Evolutionary conservation across 2,329 filamentous ascomycete species (phyloP), one percentile per base, ranked within the genome.

Genomic region (Sporothrix dimorphospora): DNA sequence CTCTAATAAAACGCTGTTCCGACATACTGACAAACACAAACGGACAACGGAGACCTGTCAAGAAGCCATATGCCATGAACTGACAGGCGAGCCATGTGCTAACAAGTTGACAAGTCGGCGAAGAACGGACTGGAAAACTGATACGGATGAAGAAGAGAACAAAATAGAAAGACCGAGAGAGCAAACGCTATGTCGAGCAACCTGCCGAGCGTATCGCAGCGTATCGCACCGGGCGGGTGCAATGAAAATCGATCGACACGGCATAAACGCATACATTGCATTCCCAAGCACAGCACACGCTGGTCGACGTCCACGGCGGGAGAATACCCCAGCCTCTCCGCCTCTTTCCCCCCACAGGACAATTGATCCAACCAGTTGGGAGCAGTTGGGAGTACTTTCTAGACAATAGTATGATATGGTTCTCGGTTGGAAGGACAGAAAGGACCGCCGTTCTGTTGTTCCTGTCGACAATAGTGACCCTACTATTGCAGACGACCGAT

Each of bases 301-400:
- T 65, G 38, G 59, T 65, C 59, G 21, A 65, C 12, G n/a, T 65
- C 59, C 59, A 34, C n/a, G n/a, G 57, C 57, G 59, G 59, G 24
- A 65, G n/a, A 45, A 27, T 30, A 38, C 30, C 38, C 12, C 59
- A 24, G n/a, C 57, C 34, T 63, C 38, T 27, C 38, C 12, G 38
- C 59, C 59, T 45, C 38, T 63, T 5, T 9, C 12, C 59, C 57
- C 34, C 40, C 38, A 63, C 38, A 8, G 9, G 21, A 45, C 38
- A 42, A 65, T 27, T 65, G 59, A 45, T 45, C 59, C 59, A 65
- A 38, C 59, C 59, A 65, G 59, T 65, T 65, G 59, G 59, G 59
- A 19, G 59, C 34, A 27, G 45, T 47, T 16, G 45, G 19, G 45
- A 47, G 19, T 47, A 14, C 45, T 19, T 16, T 30, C 16, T 30